A percentile compares a stretch with the other conserved stretches of the same genome.
Evolutionary conservation across 1,284 basidiomycete genomes (phyloP).

Genomic region (Irpex rosettiformis): DNA sequence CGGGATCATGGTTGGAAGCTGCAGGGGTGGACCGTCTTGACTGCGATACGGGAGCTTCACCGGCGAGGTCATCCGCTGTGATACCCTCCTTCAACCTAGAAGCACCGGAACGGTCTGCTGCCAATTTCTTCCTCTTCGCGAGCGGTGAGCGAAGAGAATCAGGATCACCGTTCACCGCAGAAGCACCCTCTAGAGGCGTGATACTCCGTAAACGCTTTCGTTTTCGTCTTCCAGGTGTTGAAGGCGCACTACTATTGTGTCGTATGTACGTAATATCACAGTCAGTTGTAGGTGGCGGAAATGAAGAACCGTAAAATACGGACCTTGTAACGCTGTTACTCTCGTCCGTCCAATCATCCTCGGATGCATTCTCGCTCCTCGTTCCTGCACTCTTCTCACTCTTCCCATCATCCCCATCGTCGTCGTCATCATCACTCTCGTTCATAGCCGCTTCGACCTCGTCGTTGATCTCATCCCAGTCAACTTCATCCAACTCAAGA

Average conservation of each 20-base stretch:
- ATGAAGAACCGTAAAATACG: conserved; percentile 13
- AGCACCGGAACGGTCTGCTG: conserved; percentile 54
- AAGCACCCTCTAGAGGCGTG: conserved; percentile 63
- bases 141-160: conserved; percentile 60
- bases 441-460: conserved; percentile 87
- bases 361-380: conserved; percentile 40
- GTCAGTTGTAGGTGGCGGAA: conserved; percentile 4
- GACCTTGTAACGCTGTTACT: conserved; percentile 45
- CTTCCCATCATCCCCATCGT: conserved; percentile 29
- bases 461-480: conserved; percentile 80
- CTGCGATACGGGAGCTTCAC: neutral
- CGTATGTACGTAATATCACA: neutral
- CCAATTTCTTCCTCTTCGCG: conserved; percentile 73
- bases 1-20: conserved; percentile 2
- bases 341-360: conserved; percentile 49
- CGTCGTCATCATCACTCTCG: conserved; percentile 65
- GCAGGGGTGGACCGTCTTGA: conserved; percentile 16
- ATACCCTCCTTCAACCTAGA: conserved; percentile 68
- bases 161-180: conserved; percentile 28
- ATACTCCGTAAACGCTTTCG: conserved; percentile 69
- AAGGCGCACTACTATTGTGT: conserved; percentile 35
- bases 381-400: conserved; percentile 32
- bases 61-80: conserved; percentile 49
- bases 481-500: conserved; percentile 52
- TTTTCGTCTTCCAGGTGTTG: conserved; percentile 41